These are phyloP conservation scores for Backusella tuberculispora DNA, from an alignment of 192 early-diverging fungal genomes.

Conservation along the genomic window DNA sequence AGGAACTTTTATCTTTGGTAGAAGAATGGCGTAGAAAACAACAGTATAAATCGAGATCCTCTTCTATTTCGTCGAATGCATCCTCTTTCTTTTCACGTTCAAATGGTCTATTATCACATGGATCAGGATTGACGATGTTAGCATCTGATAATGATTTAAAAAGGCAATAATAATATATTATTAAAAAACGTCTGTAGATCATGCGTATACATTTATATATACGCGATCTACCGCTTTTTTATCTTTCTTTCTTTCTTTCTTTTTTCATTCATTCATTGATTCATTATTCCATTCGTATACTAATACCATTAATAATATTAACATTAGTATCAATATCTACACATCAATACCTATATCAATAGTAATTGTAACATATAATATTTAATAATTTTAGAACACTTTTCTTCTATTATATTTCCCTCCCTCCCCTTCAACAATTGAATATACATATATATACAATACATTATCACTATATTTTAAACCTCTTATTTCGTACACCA, in stretches of 20 bases:
- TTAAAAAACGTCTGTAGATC: not conserved
- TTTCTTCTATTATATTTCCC: too few species aligned
- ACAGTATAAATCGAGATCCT: not conserved
- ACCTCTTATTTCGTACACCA: too few species aligned
- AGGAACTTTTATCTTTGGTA: not conserved
- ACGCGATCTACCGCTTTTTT: not conserved
- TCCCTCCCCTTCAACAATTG: too few species aligned
- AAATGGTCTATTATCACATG: not conserved
- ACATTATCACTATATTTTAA: too few species aligned
- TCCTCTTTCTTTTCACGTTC: not conserved
- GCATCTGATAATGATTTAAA: conserved; percentile 13
- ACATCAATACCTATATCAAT: too few species aligned
- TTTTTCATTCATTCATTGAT: not conserved
- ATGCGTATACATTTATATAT: not conserved
- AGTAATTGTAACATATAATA: too few species aligned
- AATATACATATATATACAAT: too few species aligned
- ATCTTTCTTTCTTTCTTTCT: not conserved
- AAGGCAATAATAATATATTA: conserved; percentile 1
- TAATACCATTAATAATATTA: too few species aligned
- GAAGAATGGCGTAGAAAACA: conserved; percentile 5
- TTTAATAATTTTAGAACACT: too few species aligned
- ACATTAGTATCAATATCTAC: too few species aligned
- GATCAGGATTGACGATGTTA: not conserved
- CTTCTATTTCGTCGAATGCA: not conserved
- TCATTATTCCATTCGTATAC: too few species aligned